These are phyloP conservation scores for Otatea glauca DNA, from an alignment of 176 grass and related monocot species.

Conservation along the genomic window DNA sequence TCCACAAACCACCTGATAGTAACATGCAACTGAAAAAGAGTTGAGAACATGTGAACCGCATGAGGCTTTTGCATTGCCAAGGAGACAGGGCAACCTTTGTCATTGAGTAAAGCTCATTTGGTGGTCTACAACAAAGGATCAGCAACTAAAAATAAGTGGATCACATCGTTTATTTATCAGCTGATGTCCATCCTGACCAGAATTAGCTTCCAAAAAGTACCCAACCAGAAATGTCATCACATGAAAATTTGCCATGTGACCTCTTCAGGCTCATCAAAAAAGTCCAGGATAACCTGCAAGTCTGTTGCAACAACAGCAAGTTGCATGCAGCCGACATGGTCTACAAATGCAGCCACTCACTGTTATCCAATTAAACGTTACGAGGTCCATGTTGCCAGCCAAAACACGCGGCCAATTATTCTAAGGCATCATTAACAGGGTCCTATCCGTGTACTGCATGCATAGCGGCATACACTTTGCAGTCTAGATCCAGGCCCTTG, in stretches of 20 bases:
- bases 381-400: slow-evolving; percentile 28
- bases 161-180: slow-evolving; percentile 24
- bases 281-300: slow-evolving; percentile 14
- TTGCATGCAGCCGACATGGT: slow-evolving; percentile 10
- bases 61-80: slow-evolving; percentile 31
- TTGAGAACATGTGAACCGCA: slow-evolving; percentile 43
- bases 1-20: slow-evolving; percentile 36
- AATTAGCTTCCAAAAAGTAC: slow-evolving; percentile 16
- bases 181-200: slow-evolving; percentile 21
- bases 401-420: slow-evolving; percentile 1
- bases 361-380: slow-evolving; percentile 34
- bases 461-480: background rate
- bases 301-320: slow-evolving; percentile 8
- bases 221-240: slow-evolving; percentile 21
- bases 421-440: slow-evolving; percentile 26
- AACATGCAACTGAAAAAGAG: slow-evolving; percentile 58
- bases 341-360: slow-evolving; percentile 25
- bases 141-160: slow-evolving; percentile 30
- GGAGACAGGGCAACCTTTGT: slow-evolving; percentile 28
- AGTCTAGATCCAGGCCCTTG: slow-evolving; percentile 36
- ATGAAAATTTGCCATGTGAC: slow-evolving; percentile 37
- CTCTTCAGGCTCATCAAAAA: slow-evolving; percentile 3
- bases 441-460: background rate
- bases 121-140: slow-evolving; percentile 14
- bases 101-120: slow-evolving; percentile 10